Evolutionary conservation across 805 yeast genomes (phyloP).

Genomic region (Wickerhamiella sergipiensis): DNA sequence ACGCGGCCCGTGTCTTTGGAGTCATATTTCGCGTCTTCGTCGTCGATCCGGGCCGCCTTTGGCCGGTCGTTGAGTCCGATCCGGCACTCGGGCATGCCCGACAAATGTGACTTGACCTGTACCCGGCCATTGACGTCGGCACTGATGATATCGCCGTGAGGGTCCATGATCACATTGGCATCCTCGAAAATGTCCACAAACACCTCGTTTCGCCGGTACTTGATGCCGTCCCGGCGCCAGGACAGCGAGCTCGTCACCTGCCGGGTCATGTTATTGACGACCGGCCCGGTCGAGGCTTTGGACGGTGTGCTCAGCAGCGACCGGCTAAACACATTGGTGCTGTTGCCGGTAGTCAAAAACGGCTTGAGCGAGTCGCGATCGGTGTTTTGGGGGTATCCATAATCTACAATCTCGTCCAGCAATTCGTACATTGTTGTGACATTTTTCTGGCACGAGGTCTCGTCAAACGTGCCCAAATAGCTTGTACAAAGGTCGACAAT

Average conservation of each 20-base stretch:
- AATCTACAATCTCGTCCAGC: constrained; percentile 61
- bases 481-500: constrained; percentile 40
- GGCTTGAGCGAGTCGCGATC: constrained; percentile 34
- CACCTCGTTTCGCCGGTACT: constrained; percentile 71
- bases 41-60: constrained; percentile 8
- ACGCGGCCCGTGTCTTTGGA: constrained; percentile 26
- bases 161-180: constrained; percentile 53
- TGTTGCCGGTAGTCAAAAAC: constrained; percentile 17
- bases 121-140: constrained; percentile 69
- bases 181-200: constrained; percentile 64
- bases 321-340: neutral
- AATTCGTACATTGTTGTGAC: constrained; percentile 62
- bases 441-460: constrained; percentile 44
- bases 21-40: constrained; percentile 18
- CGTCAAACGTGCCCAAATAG: constrained; percentile 32
- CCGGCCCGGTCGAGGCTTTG: neutral
- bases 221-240: constrained; percentile 61
- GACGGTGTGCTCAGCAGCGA: neutral
- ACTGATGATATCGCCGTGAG: constrained; percentile 43
- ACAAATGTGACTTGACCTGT: constrained; percentile 51
- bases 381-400: constrained; percentile 61
- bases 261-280: constrained; percentile 15
- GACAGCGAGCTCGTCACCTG: constrained; percentile 34
- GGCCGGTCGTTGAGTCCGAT: constrained; percentile 58
- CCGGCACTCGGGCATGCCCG: constrained; percentile 74